A percentile compares a stretch with the other conserved stretches of the same genome.
Conservation (phyloP, 345 rosid genomes). For the Linum usitatissimum region DNA sequence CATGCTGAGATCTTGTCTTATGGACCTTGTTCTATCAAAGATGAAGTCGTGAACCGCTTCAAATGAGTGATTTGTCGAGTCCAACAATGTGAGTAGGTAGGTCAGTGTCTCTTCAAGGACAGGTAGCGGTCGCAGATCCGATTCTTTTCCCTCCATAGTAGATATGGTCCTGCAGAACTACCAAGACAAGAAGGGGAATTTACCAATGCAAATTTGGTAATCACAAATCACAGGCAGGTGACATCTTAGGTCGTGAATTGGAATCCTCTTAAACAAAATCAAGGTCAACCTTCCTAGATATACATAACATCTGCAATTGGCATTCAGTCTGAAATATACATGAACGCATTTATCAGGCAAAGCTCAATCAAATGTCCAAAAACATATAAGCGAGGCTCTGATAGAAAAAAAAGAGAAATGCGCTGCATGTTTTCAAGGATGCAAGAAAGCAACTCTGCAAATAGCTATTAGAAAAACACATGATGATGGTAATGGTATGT, state of each 20-base stretch:
- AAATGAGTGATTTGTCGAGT: constrained; percentile 47
- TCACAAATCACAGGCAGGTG: background rate
- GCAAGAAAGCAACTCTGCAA: background rate
- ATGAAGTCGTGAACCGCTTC: constrained; percentile 87
- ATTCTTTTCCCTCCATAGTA: constrained; percentile 31
- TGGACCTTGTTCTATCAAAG: constrained; percentile 87
- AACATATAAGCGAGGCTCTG: background rate
- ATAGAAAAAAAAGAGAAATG: background rate
- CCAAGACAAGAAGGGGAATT: constrained; percentile 9
- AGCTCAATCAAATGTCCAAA: background rate
- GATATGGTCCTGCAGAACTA: constrained; percentile 96
- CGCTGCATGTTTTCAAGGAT: background rate
- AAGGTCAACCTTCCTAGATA: background rate
- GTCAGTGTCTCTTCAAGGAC: constrained; percentile 64
- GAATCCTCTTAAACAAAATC: background rate
- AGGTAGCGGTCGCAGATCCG: constrained; percentile 68
- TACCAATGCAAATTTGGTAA: background rate
- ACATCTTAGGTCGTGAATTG: too few relatives aligned
- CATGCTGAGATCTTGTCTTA: constrained; percentile 89
- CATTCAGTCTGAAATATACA: background rate
- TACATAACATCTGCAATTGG: background rate
- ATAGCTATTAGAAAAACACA: background rate
- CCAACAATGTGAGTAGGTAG: constrained; percentile 55
- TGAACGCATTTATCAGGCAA: background rate
- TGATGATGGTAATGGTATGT: too few relatives aligned